Conservation (phyloP, 2,329 filamentous ascomycete species). For the Harringtonia lauricola region DNA sequence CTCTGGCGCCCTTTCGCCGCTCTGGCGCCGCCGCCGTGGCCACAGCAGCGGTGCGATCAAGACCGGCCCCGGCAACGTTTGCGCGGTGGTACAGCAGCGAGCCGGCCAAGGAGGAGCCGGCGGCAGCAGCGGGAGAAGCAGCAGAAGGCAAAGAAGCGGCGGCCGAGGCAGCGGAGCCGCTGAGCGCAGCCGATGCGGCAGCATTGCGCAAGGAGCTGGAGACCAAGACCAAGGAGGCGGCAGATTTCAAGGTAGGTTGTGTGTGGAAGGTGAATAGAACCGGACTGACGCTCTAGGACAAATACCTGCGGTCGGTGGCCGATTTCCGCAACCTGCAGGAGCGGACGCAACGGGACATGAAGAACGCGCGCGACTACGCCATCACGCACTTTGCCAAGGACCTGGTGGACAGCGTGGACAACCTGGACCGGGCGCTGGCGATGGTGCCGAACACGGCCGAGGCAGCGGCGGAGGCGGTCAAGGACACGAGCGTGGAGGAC, state of each 20-base stretch:
- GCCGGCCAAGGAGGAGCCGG: slow-evolving; percentile 18
- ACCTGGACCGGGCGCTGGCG: slow-evolving; percentile 82
- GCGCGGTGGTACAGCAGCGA: slow-evolving; percentile 36
- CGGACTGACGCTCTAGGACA: slow-evolving; percentile 54
- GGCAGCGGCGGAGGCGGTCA: slow-evolving; percentile 48
- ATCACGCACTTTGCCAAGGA: slow-evolving; percentile 94
- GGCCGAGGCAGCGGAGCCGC: slow-evolving; percentile 15
- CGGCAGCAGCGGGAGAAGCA: slow-evolving; percentile 13
- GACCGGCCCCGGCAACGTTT: background rate
- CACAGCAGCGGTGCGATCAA: background rate
- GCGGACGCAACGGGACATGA: slow-evolving; percentile 82
- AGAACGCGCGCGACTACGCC: slow-evolving; percentile 79
- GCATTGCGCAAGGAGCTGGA: slow-evolving; percentile 41
- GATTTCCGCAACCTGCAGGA: slow-evolving; percentile 98
- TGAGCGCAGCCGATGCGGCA: slow-evolving; percentile 17
- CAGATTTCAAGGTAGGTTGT: slow-evolving; percentile 71
- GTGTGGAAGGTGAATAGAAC: background rate
- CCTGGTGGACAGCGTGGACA: slow-evolving; percentile 90
- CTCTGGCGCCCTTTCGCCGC: slow-evolving; percentile 5
- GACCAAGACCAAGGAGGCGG: slow-evolving; percentile 38
- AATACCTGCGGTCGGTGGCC: slow-evolving; percentile 85
- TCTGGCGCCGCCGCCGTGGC: background rate
- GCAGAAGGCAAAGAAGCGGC: slow-evolving; percentile 2
- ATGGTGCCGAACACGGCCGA: slow-evolving; percentile 50
- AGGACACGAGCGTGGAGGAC: slow-evolving; percentile 33